Conservation (phyloP, 768 basidiomycete genomes). For the Omphalotus guepiniiformis region DNA sequence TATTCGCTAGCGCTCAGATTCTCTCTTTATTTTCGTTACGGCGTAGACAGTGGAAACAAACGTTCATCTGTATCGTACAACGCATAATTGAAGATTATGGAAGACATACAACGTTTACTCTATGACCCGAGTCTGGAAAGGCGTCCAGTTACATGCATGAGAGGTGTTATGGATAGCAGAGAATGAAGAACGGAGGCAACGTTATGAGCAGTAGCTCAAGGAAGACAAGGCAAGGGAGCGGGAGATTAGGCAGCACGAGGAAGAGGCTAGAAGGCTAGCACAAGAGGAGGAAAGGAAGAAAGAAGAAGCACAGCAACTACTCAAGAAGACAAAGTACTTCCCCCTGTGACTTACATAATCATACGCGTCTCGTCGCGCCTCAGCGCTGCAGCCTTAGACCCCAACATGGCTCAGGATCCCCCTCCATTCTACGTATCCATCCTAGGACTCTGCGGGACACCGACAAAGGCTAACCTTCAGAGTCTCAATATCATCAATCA, state of each 20-base stretch:
- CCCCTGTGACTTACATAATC: too few species aligned
- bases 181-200: background rate
- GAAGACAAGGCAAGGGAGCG: slow-evolving; percentile 17
- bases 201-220: background rate
- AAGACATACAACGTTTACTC: background rate
- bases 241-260: slow-evolving; percentile 20
- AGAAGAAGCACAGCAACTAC: slow-evolving; percentile 12
- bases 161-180: slow-evolving; percentile 1
- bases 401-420: too few species aligned
- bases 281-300: slow-evolving; percentile 16
- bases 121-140: slow-evolving; percentile 1
- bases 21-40: background rate
- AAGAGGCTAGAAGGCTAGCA: slow-evolving; percentile 12
- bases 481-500: too few species aligned
- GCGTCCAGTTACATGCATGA: background rate
- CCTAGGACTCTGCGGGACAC: too few species aligned
- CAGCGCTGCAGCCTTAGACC: too few species aligned
- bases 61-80: background rate
- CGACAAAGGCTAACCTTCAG: too few species aligned
- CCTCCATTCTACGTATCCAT: too few species aligned
- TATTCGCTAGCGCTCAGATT: background rate
- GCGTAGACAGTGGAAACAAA: too few species aligned
- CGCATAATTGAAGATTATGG: too few species aligned
- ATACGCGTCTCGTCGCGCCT: too few species aligned
- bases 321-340: background rate